Conservation (phyloP, 2,329 filamentous ascomycete species). For the Dactylellina leptospora region DNA sequence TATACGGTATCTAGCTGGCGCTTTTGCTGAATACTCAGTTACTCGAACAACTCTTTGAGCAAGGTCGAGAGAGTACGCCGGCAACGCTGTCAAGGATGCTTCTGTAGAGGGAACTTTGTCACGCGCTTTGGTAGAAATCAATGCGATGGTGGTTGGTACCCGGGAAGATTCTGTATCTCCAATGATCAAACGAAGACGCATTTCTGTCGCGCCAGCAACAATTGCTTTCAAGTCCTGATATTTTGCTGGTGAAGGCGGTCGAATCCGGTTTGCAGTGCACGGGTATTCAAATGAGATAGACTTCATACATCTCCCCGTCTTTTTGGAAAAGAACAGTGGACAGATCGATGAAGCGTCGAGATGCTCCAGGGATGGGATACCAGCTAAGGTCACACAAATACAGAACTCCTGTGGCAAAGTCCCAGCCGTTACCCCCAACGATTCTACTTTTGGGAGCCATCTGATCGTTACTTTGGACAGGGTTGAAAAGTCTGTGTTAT, state of each 20-base stretch:
- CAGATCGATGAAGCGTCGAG: constrained; percentile 20
- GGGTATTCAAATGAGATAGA: constrained; percentile 14
- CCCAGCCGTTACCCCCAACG: not conserved
- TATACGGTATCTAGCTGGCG: constrained; percentile 12
- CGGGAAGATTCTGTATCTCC: constrained; percentile 5
- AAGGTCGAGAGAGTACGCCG: constrained; percentile 18
- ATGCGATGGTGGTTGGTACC: not conserved
- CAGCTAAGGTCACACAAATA: constrained; percentile 6
- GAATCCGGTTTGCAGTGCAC: constrained; percentile 3
- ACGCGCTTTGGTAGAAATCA: constrained; percentile 17
- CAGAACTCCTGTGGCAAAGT: constrained; percentile 6
- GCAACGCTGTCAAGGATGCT: constrained; percentile 3
- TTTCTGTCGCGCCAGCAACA: constrained; percentile 5
- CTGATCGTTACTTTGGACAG: constrained; percentile 31
- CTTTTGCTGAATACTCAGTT: constrained; percentile 31
- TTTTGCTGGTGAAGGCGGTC: constrained; percentile 13
- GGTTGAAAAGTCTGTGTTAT: constrained; percentile 22
- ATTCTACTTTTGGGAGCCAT: constrained; percentile 17
- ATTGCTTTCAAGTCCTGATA: constrained; percentile 5
- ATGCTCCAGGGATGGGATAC: constrained; percentile 24
- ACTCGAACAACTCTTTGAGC: constrained; percentile 14
- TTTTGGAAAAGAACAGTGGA: constrained; percentile 30
- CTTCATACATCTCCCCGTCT: constrained; percentile 13
- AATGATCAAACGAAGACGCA: constrained; percentile 16
- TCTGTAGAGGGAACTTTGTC: constrained; percentile 7